Evolutionary conservation across 345 rosid genomes (phyloP).

Genomic region (Mercurialis annua): DNA sequence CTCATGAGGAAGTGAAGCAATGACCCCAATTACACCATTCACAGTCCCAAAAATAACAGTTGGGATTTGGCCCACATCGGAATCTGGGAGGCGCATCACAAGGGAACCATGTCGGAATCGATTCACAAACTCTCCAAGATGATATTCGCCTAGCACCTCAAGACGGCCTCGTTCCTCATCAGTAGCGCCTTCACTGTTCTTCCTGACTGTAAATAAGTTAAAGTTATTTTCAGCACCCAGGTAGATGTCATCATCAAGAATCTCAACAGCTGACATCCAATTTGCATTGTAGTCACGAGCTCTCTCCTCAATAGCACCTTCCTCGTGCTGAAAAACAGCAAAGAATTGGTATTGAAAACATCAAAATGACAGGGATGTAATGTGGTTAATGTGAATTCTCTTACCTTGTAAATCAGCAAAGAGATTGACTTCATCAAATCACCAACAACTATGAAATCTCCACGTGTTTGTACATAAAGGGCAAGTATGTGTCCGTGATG

Average conservation of each 20-base stretch:
- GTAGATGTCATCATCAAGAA: conserved; percentile 79
- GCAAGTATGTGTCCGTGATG: conserved; percentile 93
- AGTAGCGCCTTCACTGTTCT: conserved; percentile 84
- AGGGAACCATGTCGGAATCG: conserved; percentile 93
- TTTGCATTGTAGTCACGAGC: conserved; percentile 87
- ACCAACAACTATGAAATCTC: conserved; percentile 92
- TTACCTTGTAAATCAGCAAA: conserved; percentile 83
- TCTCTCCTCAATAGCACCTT: conserved; percentile 84
- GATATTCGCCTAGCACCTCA: conserved; percentile 90
- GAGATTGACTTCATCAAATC: conserved; percentile 95
- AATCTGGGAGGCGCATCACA: conserved; percentile 87
- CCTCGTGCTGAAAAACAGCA: conserved; percentile 61
- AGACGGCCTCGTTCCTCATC: conserved; percentile 82
- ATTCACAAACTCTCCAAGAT: conserved; percentile 88
- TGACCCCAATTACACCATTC: conserved; percentile 84
- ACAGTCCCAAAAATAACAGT: conserved; percentile 83
- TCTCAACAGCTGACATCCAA: conserved; percentile 95
- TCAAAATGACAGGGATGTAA: neutral
- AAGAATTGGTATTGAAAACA: neutral
- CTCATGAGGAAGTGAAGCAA: conserved; percentile 84
- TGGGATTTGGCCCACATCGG: conserved; percentile 83
- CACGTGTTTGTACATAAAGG: conserved; percentile 85
- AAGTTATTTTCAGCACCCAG: conserved; percentile 81
- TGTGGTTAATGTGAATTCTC: neutral
- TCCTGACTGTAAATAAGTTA: conserved; percentile 74